These are phyloP conservation scores for Tagetes erecta DNA, from an alignment of 129 eudicot species.

Conservation along the genomic window DNA sequence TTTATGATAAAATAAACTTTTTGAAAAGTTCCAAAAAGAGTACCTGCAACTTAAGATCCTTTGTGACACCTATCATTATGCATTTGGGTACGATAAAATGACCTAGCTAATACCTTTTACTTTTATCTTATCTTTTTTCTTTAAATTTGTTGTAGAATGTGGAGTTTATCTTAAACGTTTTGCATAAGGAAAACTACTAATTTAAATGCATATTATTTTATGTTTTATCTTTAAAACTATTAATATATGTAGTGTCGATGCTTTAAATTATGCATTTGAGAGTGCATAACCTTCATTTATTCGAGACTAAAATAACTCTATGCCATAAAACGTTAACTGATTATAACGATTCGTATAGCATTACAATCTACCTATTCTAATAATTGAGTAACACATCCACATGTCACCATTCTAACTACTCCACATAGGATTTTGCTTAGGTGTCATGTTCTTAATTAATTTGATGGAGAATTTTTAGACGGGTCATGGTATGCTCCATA, in stretches of 20 bases:
- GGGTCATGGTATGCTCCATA: too few relatives aligned
- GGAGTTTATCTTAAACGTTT: background rate
- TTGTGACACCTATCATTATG: background rate
- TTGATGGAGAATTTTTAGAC: too few relatives aligned
- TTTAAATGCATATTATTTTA: background rate
- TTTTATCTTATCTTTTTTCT: background rate
- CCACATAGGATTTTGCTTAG: too few relatives aligned
- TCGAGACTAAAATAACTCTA: background rate
- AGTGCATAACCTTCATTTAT: background rate
- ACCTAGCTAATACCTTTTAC: too few relatives aligned
- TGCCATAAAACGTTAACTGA: background rate
- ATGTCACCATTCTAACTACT: too few relatives aligned
- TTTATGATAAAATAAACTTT: too few relatives aligned
- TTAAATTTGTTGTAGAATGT: background rate
- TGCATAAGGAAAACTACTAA: background rate
- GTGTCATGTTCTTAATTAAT: too few relatives aligned
- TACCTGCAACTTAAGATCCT: too few relatives aligned
- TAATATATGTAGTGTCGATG: background rate
- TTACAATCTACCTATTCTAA: too few relatives aligned
- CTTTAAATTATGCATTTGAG: background rate
- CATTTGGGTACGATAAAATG: background rate
- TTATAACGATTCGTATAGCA: too few relatives aligned
- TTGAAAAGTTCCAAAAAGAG: too few relatives aligned
- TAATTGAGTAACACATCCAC: too few relatives aligned
- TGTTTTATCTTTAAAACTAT: background rate